These are phyloP conservation scores for Boletus barrowsii DNA, from an alignment of 768 basidiomycete genomes.

Conservation along the genomic window DNA sequence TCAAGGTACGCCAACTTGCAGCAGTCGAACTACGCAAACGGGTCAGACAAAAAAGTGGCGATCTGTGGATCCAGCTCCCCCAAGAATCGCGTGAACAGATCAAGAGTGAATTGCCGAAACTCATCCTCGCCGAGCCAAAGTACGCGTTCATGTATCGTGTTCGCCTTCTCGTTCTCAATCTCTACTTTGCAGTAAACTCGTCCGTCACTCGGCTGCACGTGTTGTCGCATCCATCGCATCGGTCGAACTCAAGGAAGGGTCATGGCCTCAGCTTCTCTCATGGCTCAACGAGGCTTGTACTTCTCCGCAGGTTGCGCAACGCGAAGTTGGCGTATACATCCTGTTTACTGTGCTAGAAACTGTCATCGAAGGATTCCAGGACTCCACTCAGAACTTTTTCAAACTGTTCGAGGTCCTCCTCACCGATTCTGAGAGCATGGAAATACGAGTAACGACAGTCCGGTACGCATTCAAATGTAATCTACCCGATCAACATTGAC, in stretches of 20 bases:
- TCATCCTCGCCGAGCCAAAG: slow-evolving; percentile 77
- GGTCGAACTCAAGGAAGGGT: slow-evolving; percentile 74
- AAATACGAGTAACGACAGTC: slow-evolving; percentile 88
- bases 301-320: slow-evolving; percentile 65
- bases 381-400: slow-evolving; percentile 71
- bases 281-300: slow-evolving; percentile 79
- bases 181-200: slow-evolving; percentile 61
- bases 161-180: background rate
- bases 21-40: slow-evolving; percentile 97
- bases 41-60: slow-evolving; percentile 72
- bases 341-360: slow-evolving; percentile 89
- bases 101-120: slow-evolving; percentile 76
- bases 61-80: slow-evolving; percentile 74
- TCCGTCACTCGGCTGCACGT: slow-evolving; percentile 89
- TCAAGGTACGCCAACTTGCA: slow-evolving; percentile 91
- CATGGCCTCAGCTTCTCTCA: slow-evolving; percentile 86
- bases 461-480: slow-evolving; percentile 40
- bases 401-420: slow-evolving; percentile 73
- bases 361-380: slow-evolving; percentile 85
- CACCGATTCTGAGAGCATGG: slow-evolving; percentile 78
- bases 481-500: slow-evolving; percentile 2
- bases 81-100: slow-evolving; percentile 74
- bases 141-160: slow-evolving; percentile 35
- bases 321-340: slow-evolving; percentile 91
- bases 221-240: slow-evolving; percentile 91